These are phyloP conservation scores for Daedalea quercina DNA, from an alignment of 768 basidiomycete species.

Conservation along the genomic window DNA sequence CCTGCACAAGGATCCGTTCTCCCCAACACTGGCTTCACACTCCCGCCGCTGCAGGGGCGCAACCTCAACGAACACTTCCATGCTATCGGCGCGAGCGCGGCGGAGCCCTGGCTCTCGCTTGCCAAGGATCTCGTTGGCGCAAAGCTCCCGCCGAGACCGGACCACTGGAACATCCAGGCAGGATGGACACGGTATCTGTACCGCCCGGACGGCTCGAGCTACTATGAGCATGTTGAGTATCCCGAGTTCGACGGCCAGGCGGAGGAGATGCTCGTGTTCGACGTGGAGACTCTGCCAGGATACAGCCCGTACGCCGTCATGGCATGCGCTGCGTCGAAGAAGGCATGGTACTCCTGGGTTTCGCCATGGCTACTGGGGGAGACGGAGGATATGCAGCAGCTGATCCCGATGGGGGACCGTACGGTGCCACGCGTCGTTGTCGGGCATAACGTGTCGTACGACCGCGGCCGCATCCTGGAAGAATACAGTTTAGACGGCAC, in stretches of 20 bases:
- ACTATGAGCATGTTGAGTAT: conserved; percentile 62
- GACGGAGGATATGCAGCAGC: conserved; percentile 48
- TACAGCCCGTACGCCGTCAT: conserved; percentile 80
- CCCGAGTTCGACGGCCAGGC: conserved; percentile 56
- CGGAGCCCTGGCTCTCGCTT: conserved; percentile 74
- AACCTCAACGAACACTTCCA: conserved; percentile 89
- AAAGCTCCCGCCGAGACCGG: conserved; percentile 56
- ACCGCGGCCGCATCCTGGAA: conserved; percentile 73
- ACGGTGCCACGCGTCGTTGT: conserved; percentile 58
- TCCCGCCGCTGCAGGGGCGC: conserved; percentile 77
- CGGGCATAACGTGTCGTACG: conserved; percentile 95
- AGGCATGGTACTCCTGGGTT: conserved; percentile 94
- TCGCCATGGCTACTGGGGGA: conserved; percentile 84
- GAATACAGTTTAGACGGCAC: conserved; percentile 73
- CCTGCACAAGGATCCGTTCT: conserved; percentile 74
- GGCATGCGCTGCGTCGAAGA: conserved; percentile 78
- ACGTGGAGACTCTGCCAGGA: conserved; percentile 89
- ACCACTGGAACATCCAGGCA: conserved; percentile 46
- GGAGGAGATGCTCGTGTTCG: conserved; percentile 79
- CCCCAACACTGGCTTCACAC: conserved; percentile 71
- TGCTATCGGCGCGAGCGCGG: conserved; percentile 57
- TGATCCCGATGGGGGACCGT: conserved; percentile 67
- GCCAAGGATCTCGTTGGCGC: conserved; percentile 49
- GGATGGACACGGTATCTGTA: conserved; percentile 90
- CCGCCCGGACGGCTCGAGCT: conserved; percentile 68